phyloP scores from a whole-genome alignment of 2,329 filamentous ascomycete species.

The Arthroderma sp. region DNA sequence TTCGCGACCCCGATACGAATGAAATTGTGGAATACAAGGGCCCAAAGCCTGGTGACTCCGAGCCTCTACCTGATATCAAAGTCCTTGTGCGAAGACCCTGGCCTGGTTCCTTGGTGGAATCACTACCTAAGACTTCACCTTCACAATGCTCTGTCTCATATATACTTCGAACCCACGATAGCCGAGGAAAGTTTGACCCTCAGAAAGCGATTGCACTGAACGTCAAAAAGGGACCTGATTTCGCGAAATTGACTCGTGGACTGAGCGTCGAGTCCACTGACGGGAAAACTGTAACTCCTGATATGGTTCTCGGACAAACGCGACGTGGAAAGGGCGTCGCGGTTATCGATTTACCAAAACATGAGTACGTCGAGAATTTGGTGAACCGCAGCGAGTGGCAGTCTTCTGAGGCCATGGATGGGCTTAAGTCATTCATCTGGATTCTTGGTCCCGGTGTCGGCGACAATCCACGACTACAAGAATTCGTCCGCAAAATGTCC shows the following conservation, averaged over 20 bases:
- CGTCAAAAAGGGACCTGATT: constrained; percentile 43
- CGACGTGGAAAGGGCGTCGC: constrained; percentile 61
- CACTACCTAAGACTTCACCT: constrained; percentile 55
- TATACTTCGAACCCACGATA: constrained; percentile 61
- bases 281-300: constrained; percentile 61
- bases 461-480: constrained; percentile 47
- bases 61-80: constrained; percentile 47
- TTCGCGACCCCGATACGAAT: constrained; percentile 48
- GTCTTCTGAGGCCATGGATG: constrained; percentile 49
- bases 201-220: constrained; percentile 51
- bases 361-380: constrained; percentile 56
- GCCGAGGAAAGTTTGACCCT: constrained; percentile 68
- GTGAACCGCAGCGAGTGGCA: constrained; percentile 61
- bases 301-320: constrained; percentile 66
- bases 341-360: constrained; percentile 63
- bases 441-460: constrained; percentile 58
- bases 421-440: constrained; percentile 64
- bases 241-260: constrained; percentile 50
- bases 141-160: constrained; percentile 66
- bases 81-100: constrained; percentile 66
- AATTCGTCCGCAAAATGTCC: constrained; percentile 54
- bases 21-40: constrained; percentile 56
- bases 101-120: constrained; percentile 54
- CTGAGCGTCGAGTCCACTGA: constrained; percentile 48
- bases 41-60: constrained; percentile 43